Percentiles rank a stretch among this genome's conserved stretches.
These are phyloP conservation scores for Arthrinium puccinioides DNA, from an alignment of 2,329 filamentous ascomycete genomes.

Conservation along the genomic window DNA sequence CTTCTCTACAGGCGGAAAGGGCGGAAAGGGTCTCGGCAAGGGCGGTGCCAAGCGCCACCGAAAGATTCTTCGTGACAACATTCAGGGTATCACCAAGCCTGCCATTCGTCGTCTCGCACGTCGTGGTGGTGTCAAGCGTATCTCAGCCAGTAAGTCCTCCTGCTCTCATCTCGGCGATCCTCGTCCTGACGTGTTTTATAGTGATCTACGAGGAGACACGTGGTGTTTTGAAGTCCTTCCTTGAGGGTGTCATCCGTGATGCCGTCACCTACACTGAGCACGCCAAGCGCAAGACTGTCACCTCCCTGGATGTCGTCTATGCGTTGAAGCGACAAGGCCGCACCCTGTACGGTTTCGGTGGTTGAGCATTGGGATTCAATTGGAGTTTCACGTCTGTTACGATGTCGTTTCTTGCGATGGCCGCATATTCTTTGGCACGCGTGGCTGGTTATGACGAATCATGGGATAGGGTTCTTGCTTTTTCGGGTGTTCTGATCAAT, in stretches of 20 bases:
- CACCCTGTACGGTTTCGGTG: slow-evolving; percentile 64
- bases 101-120: slow-evolving; percentile 97
- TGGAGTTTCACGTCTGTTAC: slow-evolving; percentile 26
- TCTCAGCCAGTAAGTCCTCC: slow-evolving; percentile 71
- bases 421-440: slow-evolving; percentile 17
- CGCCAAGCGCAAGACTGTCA: slow-evolving; percentile 71
- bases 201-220: slow-evolving; percentile 82
- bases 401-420: slow-evolving; percentile 24
- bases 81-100: slow-evolving; percentile 98
- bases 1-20: slow-evolving; percentile 67
- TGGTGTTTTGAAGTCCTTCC: slow-evolving; percentile 77
- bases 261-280: slow-evolving; percentile 78
- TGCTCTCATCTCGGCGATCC: neutral
- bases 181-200: slow-evolving; percentile 17
- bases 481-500: slow-evolving; percentile 23
- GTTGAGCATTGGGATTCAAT: slow-evolving; percentile 31
- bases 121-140: slow-evolving; percentile 99
- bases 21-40: slow-evolving; percentile 97
- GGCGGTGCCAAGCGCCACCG: slow-evolving; percentile 97
- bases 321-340: slow-evolving; percentile 58
- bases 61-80: slow-evolving; percentile 99
- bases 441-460: slow-evolving; percentile 25
- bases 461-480: slow-evolving; percentile 24
- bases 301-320: slow-evolving; percentile 57
- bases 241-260: slow-evolving; percentile 73